These are phyloP conservation scores for Trichosanthes truncata DNA, from an alignment of 306 rosid species.

Conservation along the genomic window DNA sequence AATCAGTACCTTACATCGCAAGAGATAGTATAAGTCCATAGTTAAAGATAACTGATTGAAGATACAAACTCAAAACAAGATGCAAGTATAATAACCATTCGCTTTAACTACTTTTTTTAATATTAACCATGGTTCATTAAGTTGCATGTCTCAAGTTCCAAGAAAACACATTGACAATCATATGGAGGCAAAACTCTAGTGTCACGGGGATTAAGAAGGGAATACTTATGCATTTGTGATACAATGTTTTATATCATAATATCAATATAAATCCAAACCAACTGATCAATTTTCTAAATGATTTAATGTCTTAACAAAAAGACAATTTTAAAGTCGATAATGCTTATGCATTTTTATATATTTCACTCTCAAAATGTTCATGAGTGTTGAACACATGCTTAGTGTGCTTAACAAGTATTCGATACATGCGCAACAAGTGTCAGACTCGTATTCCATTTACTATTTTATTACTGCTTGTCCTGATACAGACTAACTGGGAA, in stretches of 20 bases:
- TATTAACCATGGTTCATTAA: neutral
- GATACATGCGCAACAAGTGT: neutral
- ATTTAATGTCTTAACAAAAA: neutral
- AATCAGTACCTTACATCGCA: conserved; percentile 67
- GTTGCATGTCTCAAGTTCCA: neutral
- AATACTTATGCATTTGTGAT: neutral
- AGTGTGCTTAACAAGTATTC: neutral
- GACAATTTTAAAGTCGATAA: neutral
- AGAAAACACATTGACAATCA: neutral
- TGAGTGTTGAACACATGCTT: neutral
- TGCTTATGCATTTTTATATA: neutral
- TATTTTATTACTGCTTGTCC: neutral
- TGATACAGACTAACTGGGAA: neutral
- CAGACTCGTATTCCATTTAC: neutral
- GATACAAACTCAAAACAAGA: neutral
- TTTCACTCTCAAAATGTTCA: neutral
- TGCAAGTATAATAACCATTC: neutral
- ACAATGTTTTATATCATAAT: neutral
- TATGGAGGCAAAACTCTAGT: neutral
- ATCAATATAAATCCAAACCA: neutral
- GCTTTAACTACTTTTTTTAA: neutral
- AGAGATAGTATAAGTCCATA: conserved; percentile 17
- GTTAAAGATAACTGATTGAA: conserved; percentile 9
- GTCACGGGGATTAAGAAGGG: neutral
- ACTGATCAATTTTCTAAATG: neutral